Percentiles rank a stretch among this genome's conserved stretches.
phyloP scores from a whole-genome alignment of 1,284 basidiomycete genomes.

The Pseudozyma sp. region DNA sequence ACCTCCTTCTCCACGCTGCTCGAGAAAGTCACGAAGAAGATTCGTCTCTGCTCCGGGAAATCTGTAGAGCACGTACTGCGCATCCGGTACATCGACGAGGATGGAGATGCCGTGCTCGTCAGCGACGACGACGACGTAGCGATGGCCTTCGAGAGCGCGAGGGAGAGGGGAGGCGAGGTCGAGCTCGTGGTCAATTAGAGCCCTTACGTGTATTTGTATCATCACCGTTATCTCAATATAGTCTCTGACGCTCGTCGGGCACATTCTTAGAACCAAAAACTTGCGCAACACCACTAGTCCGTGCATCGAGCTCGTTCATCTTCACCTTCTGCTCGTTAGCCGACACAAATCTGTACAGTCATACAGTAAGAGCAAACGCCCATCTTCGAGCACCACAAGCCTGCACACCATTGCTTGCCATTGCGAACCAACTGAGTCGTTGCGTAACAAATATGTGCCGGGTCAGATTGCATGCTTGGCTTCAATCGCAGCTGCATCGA shows the following conservation, averaged over 20 bases:
- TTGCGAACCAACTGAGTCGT: not conserved
- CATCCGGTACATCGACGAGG: conserved; percentile 65
- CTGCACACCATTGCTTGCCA: too few species aligned
- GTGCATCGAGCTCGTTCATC: too few species aligned
- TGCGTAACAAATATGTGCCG: not conserved
- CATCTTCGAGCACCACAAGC: too few species aligned
- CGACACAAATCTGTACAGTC: too few species aligned
- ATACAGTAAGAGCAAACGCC: too few species aligned
- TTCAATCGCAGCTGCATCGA: not conserved
- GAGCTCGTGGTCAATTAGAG: conserved; percentile 39
- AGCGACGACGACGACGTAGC: conserved; percentile 65
- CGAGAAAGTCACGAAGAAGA: conserved; percentile 90
- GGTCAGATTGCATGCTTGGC: not conserved
- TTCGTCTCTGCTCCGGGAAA: conserved; percentile 73
- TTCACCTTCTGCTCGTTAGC: too few species aligned
- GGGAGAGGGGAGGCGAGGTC: conserved; percentile 32
- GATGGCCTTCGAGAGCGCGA: conserved; percentile 62
- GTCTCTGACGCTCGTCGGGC: not conserved
- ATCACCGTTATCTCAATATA: not conserved
- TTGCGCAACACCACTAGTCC: too few species aligned
- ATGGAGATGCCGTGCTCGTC: conserved; percentile 65
- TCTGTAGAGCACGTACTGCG: conserved; percentile 22
- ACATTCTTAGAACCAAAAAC: too few species aligned
- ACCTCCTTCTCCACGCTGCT: conserved; percentile 84
- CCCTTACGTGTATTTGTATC: not conserved